phyloP scores from a whole-genome alignment of 139 green algal genomes.

The Chlorella vulgaris region DNA sequence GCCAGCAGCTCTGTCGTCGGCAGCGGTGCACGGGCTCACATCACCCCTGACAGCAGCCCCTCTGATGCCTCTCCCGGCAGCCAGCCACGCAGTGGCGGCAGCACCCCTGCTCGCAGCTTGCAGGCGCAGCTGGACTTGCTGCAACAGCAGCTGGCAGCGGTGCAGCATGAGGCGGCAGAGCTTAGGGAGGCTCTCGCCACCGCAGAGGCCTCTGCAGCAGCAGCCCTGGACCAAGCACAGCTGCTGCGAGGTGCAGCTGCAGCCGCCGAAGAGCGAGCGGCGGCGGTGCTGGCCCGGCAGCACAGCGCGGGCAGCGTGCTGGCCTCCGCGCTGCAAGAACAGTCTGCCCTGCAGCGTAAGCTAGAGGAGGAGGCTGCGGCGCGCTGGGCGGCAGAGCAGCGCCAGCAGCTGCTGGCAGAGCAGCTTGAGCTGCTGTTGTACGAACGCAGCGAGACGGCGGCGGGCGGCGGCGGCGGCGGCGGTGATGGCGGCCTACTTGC shows the following conservation, averaged over 20 bases:
- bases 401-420: neutral
- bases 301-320: neutral
- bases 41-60: neutral
- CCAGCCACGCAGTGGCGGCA: neutral
- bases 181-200: neutral
- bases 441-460: constrained; percentile 11
- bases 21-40: neutral
- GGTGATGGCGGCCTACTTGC: neutral
- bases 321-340: neutral
- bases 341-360: neutral
- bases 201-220: neutral
- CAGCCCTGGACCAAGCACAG: neutral
- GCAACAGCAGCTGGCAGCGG: neutral
- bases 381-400: constrained; percentile 15
- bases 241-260: neutral
- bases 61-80: neutral
- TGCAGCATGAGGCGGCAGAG: neutral
- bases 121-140: neutral
- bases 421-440: constrained; percentile 20
- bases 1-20: neutral
- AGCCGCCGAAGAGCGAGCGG: neutral
- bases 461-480: neutral
- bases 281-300: neutral
- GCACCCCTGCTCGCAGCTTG: neutral
- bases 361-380: neutral